Evolutionary conservation across 2,329 filamentous ascomycete genomes (phyloP).

Genomic region (Sporothrix protearum): DNA sequence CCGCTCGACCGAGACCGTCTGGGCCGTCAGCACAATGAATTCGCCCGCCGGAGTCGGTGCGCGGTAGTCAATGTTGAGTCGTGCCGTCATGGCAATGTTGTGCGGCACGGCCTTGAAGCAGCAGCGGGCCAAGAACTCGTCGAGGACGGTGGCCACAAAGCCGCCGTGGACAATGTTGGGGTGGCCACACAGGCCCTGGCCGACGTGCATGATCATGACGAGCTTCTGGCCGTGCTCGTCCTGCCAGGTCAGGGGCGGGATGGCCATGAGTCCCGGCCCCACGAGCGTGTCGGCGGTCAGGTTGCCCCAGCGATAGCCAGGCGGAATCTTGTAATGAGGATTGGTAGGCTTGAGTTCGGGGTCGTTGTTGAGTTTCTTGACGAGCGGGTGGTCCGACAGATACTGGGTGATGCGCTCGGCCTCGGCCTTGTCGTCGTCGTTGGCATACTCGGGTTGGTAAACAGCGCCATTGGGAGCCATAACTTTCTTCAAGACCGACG

Average conservation of each 20-base stretch:
- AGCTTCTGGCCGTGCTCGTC: conserved; percentile 66
- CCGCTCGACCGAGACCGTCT: conserved; percentile 81
- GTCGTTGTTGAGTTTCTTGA: conserved; percentile 62
- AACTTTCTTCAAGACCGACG: not conserved
- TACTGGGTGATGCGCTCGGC: not conserved
- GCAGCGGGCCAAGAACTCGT: conserved; percentile 83
- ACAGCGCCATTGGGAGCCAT: not conserved
- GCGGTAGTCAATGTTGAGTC: conserved; percentile 77
- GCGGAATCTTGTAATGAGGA: conserved; percentile 83
- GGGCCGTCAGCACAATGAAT: conserved; percentile 73
- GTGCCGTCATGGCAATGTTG: conserved; percentile 81
- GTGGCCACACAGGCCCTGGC: conserved; percentile 78
- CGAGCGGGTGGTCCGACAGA: conserved; percentile 62
- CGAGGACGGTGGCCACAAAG: conserved; percentile 83
- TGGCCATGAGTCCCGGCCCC: conserved; percentile 70
- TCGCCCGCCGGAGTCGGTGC: conserved; percentile 71
- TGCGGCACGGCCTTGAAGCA: conserved; percentile 86
- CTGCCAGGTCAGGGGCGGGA: conserved; percentile 75
- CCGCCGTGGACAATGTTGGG: conserved; percentile 89
- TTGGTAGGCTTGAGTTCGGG: conserved; percentile 64
- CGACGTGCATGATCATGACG: conserved; percentile 73
- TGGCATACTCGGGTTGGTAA: not conserved
- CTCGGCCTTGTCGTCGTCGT: not conserved
- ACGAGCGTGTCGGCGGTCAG: conserved; percentile 77
- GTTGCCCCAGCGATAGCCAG: conserved; percentile 64